These are phyloP conservation scores for Punica granatum DNA, from an alignment of 345 rosid species.

Conservation along the genomic window DNA sequence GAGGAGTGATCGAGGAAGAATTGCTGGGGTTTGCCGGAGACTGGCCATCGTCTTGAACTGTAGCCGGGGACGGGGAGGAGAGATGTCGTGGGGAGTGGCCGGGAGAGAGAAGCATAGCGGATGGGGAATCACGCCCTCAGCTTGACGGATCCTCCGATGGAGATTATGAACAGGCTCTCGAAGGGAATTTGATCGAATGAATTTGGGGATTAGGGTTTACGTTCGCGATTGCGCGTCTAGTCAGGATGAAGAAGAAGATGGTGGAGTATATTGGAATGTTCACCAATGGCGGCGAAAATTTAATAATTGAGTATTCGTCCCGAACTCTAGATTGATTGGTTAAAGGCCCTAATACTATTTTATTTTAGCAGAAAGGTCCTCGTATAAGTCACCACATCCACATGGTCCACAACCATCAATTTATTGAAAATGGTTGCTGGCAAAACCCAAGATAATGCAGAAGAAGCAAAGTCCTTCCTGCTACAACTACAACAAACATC, in stretches of 20 bases:
- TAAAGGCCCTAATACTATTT: neutral
- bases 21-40: conserved; percentile 17
- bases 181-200: neutral
- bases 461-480: neutral
- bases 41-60: conserved; percentile 19
- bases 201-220: neutral
- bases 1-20: conserved; percentile 23
- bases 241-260: neutral
- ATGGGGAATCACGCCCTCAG: neutral
- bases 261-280: too few species aligned
- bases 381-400: neutral
- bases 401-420: too few species aligned
- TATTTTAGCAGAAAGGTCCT: neutral
- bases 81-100: conserved; percentile 47
- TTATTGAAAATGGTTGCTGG: neutral
- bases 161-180: neutral
- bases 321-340: neutral
- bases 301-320: neutral
- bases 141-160: neutral
- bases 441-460: neutral
- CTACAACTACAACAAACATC: neutral
- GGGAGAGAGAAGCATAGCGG: conserved; percentile 19
- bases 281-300: conserved; percentile 14
- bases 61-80: conserved; percentile 56
- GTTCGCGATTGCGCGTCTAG: too few species aligned